Conservation (phyloP, 805 yeast species). For the Saccharomycodes ludwigii region DNA sequence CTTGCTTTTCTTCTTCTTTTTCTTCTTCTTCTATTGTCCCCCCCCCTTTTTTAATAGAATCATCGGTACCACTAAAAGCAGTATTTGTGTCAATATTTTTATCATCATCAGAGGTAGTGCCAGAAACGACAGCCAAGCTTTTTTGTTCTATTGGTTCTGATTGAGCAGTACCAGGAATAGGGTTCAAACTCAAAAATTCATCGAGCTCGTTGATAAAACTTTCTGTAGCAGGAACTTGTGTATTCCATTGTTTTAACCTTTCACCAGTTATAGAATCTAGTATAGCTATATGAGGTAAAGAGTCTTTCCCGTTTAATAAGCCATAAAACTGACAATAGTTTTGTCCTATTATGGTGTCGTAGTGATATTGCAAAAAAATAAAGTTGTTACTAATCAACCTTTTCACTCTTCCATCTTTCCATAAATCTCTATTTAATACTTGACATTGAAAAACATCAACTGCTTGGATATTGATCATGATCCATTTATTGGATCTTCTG, state of each 20-base stretch:
- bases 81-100: slow-evolving; percentile 7
- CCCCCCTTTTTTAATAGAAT: slow-evolving; percentile 11
- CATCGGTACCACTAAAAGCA: slow-evolving; percentile 1
- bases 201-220: slow-evolving; percentile 57
- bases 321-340: slow-evolving; percentile 65
- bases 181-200: slow-evolving; percentile 57
- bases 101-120: slow-evolving; percentile 7
- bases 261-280: slow-evolving; percentile 96
- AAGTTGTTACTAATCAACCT: slow-evolving; percentile 54
- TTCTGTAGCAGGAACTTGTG: slow-evolving; percentile 43
- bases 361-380: slow-evolving; percentile 74
- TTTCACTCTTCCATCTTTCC: slow-evolving; percentile 65
- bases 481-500: slow-evolving; percentile 54
- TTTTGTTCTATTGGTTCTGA: slow-evolving; percentile 40
- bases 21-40: slow-evolving; percentile 5
- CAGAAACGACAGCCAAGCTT: slow-evolving; percentile 15
- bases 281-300: slow-evolving; percentile 80
- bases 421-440: slow-evolving; percentile 81
- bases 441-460: slow-evolving; percentile 78
- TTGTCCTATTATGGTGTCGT: slow-evolving; percentile 63
- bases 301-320: slow-evolving; percentile 28
- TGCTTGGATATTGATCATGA: slow-evolving; percentile 81
- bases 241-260: slow-evolving; percentile 65
- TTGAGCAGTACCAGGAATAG: slow-evolving; percentile 62
- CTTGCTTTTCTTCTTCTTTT: slow-evolving; percentile 18